Evolutionary conservation across 352 stramenopile species (phyloP).

Genomic region (Nothophytophthora sp.): DNA sequence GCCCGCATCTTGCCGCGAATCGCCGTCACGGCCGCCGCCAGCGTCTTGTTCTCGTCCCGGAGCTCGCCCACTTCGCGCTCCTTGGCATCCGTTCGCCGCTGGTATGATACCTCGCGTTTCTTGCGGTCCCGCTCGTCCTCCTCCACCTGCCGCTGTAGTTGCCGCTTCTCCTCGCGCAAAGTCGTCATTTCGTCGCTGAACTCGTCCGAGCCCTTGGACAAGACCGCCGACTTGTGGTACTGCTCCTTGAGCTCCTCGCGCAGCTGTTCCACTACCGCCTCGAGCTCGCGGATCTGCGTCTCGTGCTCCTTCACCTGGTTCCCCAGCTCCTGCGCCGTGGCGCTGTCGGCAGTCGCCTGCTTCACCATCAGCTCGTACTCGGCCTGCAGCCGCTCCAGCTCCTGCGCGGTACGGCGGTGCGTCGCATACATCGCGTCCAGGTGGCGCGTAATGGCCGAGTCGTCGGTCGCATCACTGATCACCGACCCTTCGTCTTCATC

Average conservation of each 20-base stretch:
- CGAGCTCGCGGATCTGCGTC: slow-evolving; percentile 48
- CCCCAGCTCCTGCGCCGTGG: slow-evolving; percentile 33
- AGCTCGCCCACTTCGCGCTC: slow-evolving; percentile 40
- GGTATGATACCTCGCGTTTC: slow-evolving; percentile 43
- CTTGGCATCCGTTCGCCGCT: slow-evolving; percentile 43
- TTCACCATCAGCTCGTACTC: slow-evolving; percentile 47
- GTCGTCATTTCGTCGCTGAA: slow-evolving; percentile 48
- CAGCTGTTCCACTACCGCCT: slow-evolving; percentile 39
- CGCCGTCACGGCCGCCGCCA: slow-evolving; percentile 32
- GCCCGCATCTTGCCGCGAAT: slow-evolving; percentile 47
- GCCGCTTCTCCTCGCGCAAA: slow-evolving; percentile 37
- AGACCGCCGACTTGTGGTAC: slow-evolving; percentile 39
- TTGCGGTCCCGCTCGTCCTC: slow-evolving; percentile 37
- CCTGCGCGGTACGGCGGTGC: slow-evolving; percentile 31
- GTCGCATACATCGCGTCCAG: slow-evolving; percentile 37
- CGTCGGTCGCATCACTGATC: slow-evolving; percentile 28
- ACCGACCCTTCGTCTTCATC: slow-evolving; percentile 29
- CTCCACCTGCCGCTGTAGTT: slow-evolving; percentile 41
- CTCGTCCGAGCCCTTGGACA: slow-evolving; percentile 43
- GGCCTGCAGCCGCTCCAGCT: slow-evolving; percentile 47
- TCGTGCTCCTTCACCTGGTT: slow-evolving; percentile 42
- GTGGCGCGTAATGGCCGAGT: slow-evolving; percentile 33
- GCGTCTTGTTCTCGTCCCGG: slow-evolving; percentile 40
- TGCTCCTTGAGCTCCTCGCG: slow-evolving; percentile 49
- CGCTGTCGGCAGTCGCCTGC: slow-evolving; percentile 33